These are phyloP conservation scores for Metschnikowia sp. DNA, from an alignment of 805 yeast species.

Conservation along the genomic window DNA sequence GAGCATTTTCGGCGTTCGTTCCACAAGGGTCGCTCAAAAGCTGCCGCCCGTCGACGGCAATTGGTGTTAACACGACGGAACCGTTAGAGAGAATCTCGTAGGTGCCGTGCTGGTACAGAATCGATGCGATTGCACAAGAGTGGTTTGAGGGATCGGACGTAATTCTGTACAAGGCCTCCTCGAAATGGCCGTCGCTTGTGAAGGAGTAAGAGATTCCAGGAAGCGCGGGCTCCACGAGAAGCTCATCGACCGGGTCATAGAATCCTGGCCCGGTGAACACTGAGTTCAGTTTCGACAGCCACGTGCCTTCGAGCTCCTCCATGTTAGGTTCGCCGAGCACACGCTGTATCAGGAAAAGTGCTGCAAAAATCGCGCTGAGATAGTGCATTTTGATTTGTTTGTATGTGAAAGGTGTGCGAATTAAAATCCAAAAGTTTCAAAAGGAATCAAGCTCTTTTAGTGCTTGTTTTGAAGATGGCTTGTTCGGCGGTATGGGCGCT, in stretches of 20 bases:
- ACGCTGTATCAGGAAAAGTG: conserved; percentile 5
- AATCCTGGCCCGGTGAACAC: conserved; percentile 97
- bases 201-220: conserved; percentile 94
- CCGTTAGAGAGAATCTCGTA: conserved; percentile 66
- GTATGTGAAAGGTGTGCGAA: too few relatives aligned
- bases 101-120: conserved; percentile 87
- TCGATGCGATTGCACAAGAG: conserved; percentile 75
- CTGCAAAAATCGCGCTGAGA: conserved; percentile 1
- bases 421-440: too few relatives aligned
- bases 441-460: too few relatives aligned
- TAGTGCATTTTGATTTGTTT: too few relatives aligned
- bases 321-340: conserved; percentile 34
- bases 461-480: too few relatives aligned
- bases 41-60: conserved; percentile 89
- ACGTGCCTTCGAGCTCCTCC: conserved; percentile 73
- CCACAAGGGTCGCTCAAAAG: conserved; percentile 83
- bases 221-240: conserved; percentile 88
- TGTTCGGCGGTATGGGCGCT: too few relatives aligned
- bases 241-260: conserved; percentile 93
- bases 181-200: conserved; percentile 88
- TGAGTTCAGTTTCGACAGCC: conserved; percentile 91
- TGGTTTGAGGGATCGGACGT: conserved; percentile 69
- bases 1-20: conserved; percentile 33
- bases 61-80: conserved; percentile 64
- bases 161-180: conserved; percentile 84